phyloP scores from a whole-genome alignment of 805 yeast species.

The Kluyveromyces nonfermentans region DNA sequence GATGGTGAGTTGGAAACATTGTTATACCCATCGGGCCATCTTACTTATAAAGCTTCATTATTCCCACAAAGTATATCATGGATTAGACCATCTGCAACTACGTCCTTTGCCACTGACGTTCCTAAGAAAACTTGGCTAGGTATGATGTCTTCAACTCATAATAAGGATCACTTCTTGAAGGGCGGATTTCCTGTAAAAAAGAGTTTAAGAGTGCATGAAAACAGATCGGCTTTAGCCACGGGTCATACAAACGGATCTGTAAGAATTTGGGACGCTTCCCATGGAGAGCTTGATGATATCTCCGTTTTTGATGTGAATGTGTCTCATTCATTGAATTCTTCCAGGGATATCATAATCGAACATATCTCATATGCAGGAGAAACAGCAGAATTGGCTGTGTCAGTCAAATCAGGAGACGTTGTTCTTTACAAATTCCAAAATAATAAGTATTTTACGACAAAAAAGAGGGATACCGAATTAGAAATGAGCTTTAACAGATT shows the following conservation, averaged over 20 bases:
- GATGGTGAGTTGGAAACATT: conserved; percentile 59
- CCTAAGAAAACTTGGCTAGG: conserved; percentile 69
- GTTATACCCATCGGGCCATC: conserved; percentile 45
- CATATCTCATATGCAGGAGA: conserved; percentile 69
- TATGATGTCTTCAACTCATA: conserved; percentile 47
- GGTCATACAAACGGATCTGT: conserved; percentile 85
- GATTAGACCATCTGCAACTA: conserved; percentile 64
- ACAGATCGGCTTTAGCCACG: conserved; percentile 56
- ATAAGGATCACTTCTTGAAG: conserved; percentile 40
- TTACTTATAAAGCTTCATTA: conserved; percentile 43
- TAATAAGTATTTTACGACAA: conserved; percentile 37
- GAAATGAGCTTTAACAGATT: conserved; percentile 20
- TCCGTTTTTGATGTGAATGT: conserved; percentile 53
- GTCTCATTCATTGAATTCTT: conserved; percentile 38
- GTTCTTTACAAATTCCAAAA: conserved; percentile 62
- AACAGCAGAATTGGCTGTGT: conserved; percentile 64
- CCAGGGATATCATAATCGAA: conserved; percentile 38
- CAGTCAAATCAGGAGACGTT: conserved; percentile 62
- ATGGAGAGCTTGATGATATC: conserved; percentile 56
- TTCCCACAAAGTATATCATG: conserved; percentile 77
- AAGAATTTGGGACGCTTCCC: conserved; percentile 75
- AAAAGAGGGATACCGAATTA: conserved; percentile 8
- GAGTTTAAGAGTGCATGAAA: conserved; percentile 38
- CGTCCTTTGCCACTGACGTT: conserved; percentile 44
- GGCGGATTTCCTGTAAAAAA: conserved; percentile 73